Base-by-base conservation (phyloP, 1,284 basidiomycete species). In the Microstroma glucosiphilum region DNA sequence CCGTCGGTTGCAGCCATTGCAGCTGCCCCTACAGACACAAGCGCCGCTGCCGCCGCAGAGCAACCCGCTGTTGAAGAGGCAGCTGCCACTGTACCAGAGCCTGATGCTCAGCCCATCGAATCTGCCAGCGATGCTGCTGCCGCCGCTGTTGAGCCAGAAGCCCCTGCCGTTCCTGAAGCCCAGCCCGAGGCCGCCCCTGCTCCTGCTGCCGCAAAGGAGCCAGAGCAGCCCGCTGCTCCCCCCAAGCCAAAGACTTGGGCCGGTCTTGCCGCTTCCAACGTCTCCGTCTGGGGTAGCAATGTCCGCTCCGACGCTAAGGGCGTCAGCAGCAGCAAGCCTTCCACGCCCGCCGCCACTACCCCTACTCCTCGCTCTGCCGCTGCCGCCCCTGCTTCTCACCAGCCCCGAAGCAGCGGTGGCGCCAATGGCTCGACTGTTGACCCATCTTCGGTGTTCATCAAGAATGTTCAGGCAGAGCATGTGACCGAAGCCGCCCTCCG, bases 401-500 rank as follows among this genome's bases (percentile, higher is more conserved):
- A 19, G 13, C 13, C 51, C 51, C 30, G 46, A 13, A 25, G 19
- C 26, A 48, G 6, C 12, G 43, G 43, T 21, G 21, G 21, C 43
- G 43, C 43, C 21, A 51, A 26, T 6, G 23, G 42, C 48, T 51
- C 48, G 12, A 40, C 49, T 17, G 30, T 40, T 19, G 15, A 11
- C 21, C 37, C 46, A 23, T 49, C 41, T 1, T 64, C 66, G 56
- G 76, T 79, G n/a, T 78, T 74, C 63, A 65, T 79, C 62, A 78
- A 78, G 67, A 74, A 89, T 85, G 86, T 87, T 69, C 19, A 61
- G 12, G 30, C 61, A 25, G 46, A 51, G 53, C 26, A 59, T n/a
- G 83, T 96, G 49, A 83, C 86, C 61, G 84, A 87, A 59, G 72
- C 81, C 19, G 82, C 85, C 1, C 84, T 97, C 40, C 82, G 80